Evolutionary conservation across 768 basidiomycete species (phyloP), one percentile per base, ranked within the genome.

Genomic region (Peribolospora baueri): DNA sequence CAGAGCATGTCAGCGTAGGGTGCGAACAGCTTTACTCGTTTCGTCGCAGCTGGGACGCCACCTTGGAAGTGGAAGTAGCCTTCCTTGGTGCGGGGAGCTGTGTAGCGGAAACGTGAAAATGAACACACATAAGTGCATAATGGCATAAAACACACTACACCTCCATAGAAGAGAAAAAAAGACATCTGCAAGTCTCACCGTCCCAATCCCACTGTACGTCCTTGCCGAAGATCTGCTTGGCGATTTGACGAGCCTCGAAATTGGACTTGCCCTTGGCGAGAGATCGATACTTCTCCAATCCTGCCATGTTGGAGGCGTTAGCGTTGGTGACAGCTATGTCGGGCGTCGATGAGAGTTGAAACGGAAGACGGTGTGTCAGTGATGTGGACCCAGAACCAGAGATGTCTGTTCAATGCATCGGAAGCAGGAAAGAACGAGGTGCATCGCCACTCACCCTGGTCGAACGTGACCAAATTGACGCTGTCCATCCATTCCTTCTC

Each of bases 141-240:
- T 46, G 46, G 46, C 10, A 10, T 46, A 14, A 14, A 10, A 46
- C 46, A 14, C 10, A 14, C 10, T 2, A 46, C 14, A 46, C 14
- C 14, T 46, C 10, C 14, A 10, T 2, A 10, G n/a, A 10, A 14
- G 46, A 14, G 46, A 46, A 14, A 14, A 46, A 10, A 46, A 14
- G n/a, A 61, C 52, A 43, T 64, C 61, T 1, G 25, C 25, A n/a
- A 9, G n/a, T 70, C 81, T 60, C 63, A 84, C 84, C 69, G 67
- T 87, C 84, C 74, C 85, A 88, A 63, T 86, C 79, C 87, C 88
- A 91, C 63, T 72, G 76, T n/a, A 90, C 73, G 53, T 72, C 72
- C 57, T 72, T 68, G 42, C 80, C 82, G 39, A 85, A 65, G 50
- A 86, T 75, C 53, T 83, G 80, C 48, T 71, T 71, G n/a, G 86